Conservation (phyloP, 495 filamentous ascomycete genomes). For the Xylona heveae region DNA sequence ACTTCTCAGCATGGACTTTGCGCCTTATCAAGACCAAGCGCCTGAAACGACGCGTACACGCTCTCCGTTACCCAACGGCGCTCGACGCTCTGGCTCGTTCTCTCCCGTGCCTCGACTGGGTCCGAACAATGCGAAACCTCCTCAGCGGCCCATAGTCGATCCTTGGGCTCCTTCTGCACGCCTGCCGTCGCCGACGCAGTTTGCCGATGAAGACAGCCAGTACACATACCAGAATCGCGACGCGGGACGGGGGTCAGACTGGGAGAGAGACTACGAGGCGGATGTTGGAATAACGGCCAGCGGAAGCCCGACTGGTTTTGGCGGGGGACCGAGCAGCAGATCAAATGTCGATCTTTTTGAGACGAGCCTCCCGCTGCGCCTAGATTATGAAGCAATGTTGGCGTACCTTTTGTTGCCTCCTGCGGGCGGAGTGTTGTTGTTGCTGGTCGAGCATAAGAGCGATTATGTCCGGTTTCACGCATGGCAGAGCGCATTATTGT, state of each 20-base stretch:
- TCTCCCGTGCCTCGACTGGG: background rate
- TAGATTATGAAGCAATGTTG: constrained; percentile 70
- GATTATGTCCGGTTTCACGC: constrained; percentile 67
- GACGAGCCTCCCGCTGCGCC: background rate
- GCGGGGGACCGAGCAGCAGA: no score
- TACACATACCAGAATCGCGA: no score
- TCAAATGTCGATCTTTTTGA: no score
- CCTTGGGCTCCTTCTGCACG: background rate
- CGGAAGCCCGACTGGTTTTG: no score
- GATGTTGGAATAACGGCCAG: no score
- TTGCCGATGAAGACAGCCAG: no score
- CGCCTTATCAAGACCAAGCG: constrained; percentile 1
- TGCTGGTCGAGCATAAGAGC: constrained; percentile 80
- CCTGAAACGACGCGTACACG: background rate
- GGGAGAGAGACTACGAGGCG: no score
- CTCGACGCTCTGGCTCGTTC: background rate
- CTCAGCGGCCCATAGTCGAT: no score
- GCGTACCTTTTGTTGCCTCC: constrained; percentile 80
- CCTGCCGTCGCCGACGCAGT: background rate
- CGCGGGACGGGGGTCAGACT: no score
- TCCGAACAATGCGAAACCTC: no score
- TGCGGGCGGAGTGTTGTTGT: constrained; percentile 60
- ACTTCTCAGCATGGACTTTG: constrained; percentile 2
- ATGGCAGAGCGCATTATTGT: constrained; percentile 2
- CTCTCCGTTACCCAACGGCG: background rate